Conservation (phyloP, 768 basidiomycete genomes). For the Gloeostereum incarnatum region DNA sequence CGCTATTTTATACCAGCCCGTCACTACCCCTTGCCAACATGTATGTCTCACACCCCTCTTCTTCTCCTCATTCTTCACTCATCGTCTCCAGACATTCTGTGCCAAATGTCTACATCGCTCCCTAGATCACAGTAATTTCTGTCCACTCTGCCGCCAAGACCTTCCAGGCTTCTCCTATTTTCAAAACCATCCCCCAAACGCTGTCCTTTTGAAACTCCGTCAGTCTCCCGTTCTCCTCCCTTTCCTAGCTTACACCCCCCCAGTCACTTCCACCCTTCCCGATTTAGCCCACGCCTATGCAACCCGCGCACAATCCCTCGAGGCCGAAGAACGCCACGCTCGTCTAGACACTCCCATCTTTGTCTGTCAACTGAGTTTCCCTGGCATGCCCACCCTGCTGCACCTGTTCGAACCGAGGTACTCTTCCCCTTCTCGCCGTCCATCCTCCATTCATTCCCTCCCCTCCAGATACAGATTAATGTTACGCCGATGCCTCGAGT, state of each 20-base stretch:
- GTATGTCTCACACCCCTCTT: slow-evolving; percentile 31
- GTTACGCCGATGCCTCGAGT: slow-evolving; percentile 91
- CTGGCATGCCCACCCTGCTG: slow-evolving; percentile 79
- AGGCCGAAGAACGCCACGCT: slow-evolving; percentile 69
- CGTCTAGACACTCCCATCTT: slow-evolving; percentile 88
- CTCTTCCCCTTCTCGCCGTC: slow-evolving; percentile 3
- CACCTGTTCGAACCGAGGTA: slow-evolving; percentile 91
- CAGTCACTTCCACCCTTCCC: slow-evolving; percentile 68
- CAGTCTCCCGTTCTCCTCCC: slow-evolving; percentile 13
- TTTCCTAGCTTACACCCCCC: slow-evolving; percentile 2
- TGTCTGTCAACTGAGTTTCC: slow-evolving; percentile 84
- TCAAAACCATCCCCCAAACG: slow-evolving; percentile 73
- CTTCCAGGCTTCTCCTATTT: slow-evolving; percentile 73
- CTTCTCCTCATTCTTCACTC: slow-evolving; percentile 5
- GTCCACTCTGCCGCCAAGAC: slow-evolving; percentile 79
- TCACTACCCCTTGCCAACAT: slow-evolving; percentile 95
- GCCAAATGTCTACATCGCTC: slow-evolving; percentile 81
- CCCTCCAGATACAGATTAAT: slow-evolving; percentile 74
- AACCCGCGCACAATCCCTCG: slow-evolving; percentile 52
- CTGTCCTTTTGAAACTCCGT: slow-evolving; percentile 64
- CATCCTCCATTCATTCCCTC: not conserved
- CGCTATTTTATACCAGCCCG: slow-evolving; percentile 70
- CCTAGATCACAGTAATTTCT: slow-evolving; percentile 73
- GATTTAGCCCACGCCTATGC: slow-evolving; percentile 41
- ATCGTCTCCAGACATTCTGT: slow-evolving; percentile 70